Base-by-base conservation (phyloP, 2,329 filamentous ascomycete genomes). In the Mariannaea elegans region DNA sequence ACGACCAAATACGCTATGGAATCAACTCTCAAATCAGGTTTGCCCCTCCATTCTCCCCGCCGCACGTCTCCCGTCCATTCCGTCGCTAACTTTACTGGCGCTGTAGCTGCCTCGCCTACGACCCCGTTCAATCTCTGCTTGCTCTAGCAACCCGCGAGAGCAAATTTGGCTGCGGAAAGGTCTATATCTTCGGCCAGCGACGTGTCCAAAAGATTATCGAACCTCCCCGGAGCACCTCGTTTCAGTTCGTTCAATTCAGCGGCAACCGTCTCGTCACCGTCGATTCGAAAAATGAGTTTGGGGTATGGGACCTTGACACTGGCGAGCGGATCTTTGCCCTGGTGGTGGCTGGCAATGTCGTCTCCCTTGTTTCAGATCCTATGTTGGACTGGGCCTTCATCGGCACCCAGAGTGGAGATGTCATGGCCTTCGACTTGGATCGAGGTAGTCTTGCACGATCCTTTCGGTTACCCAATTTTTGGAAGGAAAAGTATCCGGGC, bases 361-460 rank as follows among this genome's bases (percentile, higher is more conserved):
- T 87, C 13, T 85, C 87, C 29, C 74, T 98, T 70, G 83, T 90
- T 57, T 93, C 91, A 7, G 95, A 99, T 73, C 93, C 94, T 1
- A 92, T 92, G 79, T 82, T 99, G 61, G 95, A 99, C 75, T 99
- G 96, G 87, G 93, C 90, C 34, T 90, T 99, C 62, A 81, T 98
- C 42, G 95, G 93, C 12, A 80, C 93, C 63, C 87, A 91, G 64
- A 91, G 85, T 71, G 93, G 94, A 61, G 94, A 98, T 58, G 83
- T 98, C 10, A 84, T 94, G 60, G 92, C 93, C n/a, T 99, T 94
- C 73, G 95, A 99, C 74, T 82, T 99, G 56, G 95, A 98, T 72
- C 86, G 94, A 59, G 88, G 92, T 72, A 82, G 83, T 27, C 79
- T 95, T 60, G 78, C 78, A 5, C 76, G 93, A 13, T 87, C 89